Base-by-base conservation (phyloP, 2,329 filamentous ascomycete species). In the Scedosporium apiospermum region DNA sequence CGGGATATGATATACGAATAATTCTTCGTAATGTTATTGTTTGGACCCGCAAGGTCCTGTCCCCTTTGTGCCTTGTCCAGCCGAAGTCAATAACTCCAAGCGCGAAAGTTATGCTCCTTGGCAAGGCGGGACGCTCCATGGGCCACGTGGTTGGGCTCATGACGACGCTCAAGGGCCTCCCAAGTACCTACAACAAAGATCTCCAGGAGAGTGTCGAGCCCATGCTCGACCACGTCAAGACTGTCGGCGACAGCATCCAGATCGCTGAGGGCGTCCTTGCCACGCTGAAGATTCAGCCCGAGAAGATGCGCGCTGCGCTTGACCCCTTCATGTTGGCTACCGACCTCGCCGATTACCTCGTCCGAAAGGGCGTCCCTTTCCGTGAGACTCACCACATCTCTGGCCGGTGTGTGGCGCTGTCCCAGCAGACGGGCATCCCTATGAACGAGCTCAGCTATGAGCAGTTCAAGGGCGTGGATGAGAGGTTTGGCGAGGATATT, bases 161-260 rank as follows among this genome's bases (percentile, higher is more conserved):
- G n/a, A n/a, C n/a, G 77, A 90, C 86, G 44, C 80, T 78, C 62
- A 83, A 83, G 73, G 88, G 88, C 63, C 83, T 95, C 30, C 89
- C 90, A 1, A 89, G 84, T 53, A 91, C 89, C 3, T 96, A 96
- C 80, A 93, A 96, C 80, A 96, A 96, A 76, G 91, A 96, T 73
- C 76, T 96, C n/a, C 91, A 96, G 75, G 91, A 96, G 76, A 88
- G 85, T 64, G 87, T 90, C 65, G 89, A 96, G 79, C 88, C 89
- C n/a, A 85, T 96, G 76, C 83, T 96, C 58, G 90, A 96, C 74
- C 85, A 88, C 72, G 84, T 93, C 74, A 90, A 92, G 81, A 93
- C 90, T 5, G 82, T 95, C 65, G 83, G 82, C 63, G 89, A 96
- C 78, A 91, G 88, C 70, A 82, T 96, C 62, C 86, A 88, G 73